Base-by-base conservation (phyloP, 2,329 filamentous ascomycete genomes). In the Cladosporium sphaerospermum region DNA sequence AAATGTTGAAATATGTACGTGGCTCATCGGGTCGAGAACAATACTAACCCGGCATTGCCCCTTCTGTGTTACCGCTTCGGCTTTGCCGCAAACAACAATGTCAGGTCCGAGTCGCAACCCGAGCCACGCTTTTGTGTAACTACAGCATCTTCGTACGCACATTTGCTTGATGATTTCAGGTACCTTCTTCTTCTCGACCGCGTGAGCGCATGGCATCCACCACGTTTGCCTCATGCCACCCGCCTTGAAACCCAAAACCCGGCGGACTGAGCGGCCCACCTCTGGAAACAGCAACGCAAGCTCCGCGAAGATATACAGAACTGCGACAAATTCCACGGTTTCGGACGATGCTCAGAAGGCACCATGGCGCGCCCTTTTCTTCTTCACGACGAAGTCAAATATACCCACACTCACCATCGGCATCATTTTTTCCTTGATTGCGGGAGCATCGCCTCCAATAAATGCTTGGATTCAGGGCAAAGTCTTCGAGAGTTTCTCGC, bases 401-500 rank as follows among this genome's bases (percentile, higher is more conserved):
- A 57, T 78, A 0, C 70, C 73, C 1, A 65, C 80, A 3, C 67
- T 92, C 1, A 44, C 73, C 9, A 62, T 75, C 2, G 86, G 83
- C 1, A 46, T 86, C 0, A 9, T 78, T 3, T 72, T 81, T 1
- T 80, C 87, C 0, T 65, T 82, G 3, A 61, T 80, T 2, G 77
- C 82, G 8, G 87, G 86, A 1, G 76, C 79, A 0, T 72, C 84
- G 10, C 80, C 82, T 51, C 86, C 88, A 0, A 71, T 78, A 1
- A 77, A 88, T 23, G 81, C 89, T 3, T 74, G 90, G 28, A 68
- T 95, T 1, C 79, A 91, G 1, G 91, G 91, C 10, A 78, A 79
- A 46, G 76, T 95, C 7, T 95, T 95, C 64, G 78, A 86, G 31
- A 71, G 81, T 4, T 84, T 95, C 54, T 78, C 86, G 0, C 70